A percentile compares a stretch with the other conserved stretches of the same genome.
Evolutionary conservation across 2,329 filamentous ascomycete genomes (phyloP).

Genomic region (Chalaropsis ovoidea): DNA sequence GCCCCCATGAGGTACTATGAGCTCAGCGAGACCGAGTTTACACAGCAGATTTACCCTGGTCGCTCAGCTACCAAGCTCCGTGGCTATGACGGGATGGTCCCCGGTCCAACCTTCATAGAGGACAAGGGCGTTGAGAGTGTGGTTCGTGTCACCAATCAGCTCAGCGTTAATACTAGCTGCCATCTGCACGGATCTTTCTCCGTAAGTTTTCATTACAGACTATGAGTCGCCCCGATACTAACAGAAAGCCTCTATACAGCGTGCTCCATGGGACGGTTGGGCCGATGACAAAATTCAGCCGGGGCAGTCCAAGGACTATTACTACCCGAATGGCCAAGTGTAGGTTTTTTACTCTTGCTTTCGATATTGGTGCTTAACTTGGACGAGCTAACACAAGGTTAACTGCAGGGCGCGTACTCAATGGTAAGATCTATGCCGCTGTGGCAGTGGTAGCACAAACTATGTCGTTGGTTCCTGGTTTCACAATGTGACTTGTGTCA

Average conservation of each 20-base stretch:
- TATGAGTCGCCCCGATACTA: background rate
- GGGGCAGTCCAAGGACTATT: slow-evolving; percentile 52
- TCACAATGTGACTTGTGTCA: background rate
- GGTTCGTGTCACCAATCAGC: slow-evolving; percentile 45
- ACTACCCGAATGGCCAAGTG: slow-evolving; percentile 47
- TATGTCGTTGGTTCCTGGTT: too few relatives aligned
- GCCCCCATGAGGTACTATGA: slow-evolving; percentile 34
- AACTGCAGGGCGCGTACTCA: slow-evolving; percentile 38
- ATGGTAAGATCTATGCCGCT: slow-evolving; percentile 33
- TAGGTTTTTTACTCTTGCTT: slow-evolving; percentile 3
- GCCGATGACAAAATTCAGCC: slow-evolving; percentile 43
- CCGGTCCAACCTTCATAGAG: slow-evolving; percentile 45
- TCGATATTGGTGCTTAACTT: background rate
- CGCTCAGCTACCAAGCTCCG: slow-evolving; percentile 31
- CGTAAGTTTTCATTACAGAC: slow-evolving; percentile 1
- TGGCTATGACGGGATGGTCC: slow-evolving; percentile 46
- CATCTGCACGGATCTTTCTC: slow-evolving; percentile 48
- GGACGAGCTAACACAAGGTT: background rate
- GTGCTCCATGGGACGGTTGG: slow-evolving; percentile 40
- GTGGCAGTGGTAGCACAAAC: too few relatives aligned
- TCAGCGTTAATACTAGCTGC: slow-evolving; percentile 37
- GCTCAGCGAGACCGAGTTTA: slow-evolving; percentile 32
- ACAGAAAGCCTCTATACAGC: slow-evolving; percentile 21
- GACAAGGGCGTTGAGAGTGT: slow-evolving; percentile 42
- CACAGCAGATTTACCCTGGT: slow-evolving; percentile 34